Conservation (phyloP, 1,284 basidiomycete species). For the Heliocybe sulcata region DNA sequence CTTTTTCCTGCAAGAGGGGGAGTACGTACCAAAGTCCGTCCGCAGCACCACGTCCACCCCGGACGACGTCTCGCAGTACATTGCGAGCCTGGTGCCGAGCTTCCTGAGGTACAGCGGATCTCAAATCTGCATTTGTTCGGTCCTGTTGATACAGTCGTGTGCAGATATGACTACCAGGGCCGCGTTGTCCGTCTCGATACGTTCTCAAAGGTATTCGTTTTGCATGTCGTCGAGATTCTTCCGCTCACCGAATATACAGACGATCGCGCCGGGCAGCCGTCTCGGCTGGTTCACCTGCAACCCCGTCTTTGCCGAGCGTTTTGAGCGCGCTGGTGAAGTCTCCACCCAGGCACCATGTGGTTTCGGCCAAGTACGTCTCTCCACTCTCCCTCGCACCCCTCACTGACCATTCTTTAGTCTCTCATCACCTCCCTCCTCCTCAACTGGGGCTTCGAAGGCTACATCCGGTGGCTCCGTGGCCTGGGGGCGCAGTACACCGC, state of each 20-base stretch:
- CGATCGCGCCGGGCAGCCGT: slow-evolving; percentile 70
- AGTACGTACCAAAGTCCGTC: slow-evolving; percentile 38
- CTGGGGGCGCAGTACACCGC: slow-evolving; percentile 46
- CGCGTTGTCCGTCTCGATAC: slow-evolving; percentile 76
- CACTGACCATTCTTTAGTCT: slow-evolving; percentile 25
- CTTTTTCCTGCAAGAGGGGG: slow-evolving; percentile 64
- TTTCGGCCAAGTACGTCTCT: slow-evolving; percentile 48
- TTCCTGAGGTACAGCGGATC: slow-evolving; percentile 50
- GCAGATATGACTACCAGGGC: slow-evolving; percentile 65
- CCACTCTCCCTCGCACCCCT: neutral
- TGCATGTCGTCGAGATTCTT: neutral
- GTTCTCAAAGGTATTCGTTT: slow-evolving; percentile 61
- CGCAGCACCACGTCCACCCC: slow-evolving; percentile 21
- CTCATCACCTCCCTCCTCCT: slow-evolving; percentile 56
- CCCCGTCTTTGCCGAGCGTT: slow-evolving; percentile 62
- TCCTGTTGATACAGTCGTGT: neutral
- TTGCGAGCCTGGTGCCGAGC: slow-evolving; percentile 54
- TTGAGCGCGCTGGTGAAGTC: slow-evolving; percentile 72
- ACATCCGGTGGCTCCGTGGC: slow-evolving; percentile 69
- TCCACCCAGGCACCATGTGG: slow-evolving; percentile 70
- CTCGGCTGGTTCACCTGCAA: slow-evolving; percentile 78
- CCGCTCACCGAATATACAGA: slow-evolving; percentile 27
- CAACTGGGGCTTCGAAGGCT: slow-evolving; percentile 66
- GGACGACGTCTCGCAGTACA: slow-evolving; percentile 33
- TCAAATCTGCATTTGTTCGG: slow-evolving; percentile 9